Evolutionary conservation across 106 monocot genomes (phyloP).

Genomic region (Chionographis japonica): DNA sequence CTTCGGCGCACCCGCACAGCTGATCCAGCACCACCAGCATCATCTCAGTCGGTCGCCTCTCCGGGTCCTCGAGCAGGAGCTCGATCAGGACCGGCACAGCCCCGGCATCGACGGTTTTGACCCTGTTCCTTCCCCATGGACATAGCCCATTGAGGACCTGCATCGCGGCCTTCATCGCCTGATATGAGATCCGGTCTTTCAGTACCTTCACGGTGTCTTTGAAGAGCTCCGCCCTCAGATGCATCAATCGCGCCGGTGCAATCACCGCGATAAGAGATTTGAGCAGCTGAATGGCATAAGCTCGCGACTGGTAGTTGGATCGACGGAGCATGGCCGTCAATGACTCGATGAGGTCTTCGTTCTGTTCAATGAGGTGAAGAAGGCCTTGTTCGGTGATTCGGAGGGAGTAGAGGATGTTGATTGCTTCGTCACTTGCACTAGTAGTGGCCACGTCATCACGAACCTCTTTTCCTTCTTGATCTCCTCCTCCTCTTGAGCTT

Average conservation of each 20-base stretch:
- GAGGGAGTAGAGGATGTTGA: constrained; percentile 41
- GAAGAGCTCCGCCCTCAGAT: constrained; percentile 16
- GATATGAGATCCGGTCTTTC: constrained; percentile 23
- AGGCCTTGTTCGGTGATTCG: constrained; percentile 29
- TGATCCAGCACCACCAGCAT: constrained; percentile 27
- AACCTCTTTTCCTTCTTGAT: background rate
- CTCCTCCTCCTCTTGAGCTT: background rate
- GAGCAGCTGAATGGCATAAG: constrained; percentile 31
- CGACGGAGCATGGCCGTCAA: constrained; percentile 22
- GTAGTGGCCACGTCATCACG: background rate
- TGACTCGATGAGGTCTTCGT: constrained; percentile 17
- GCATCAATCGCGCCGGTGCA: constrained; percentile 4
- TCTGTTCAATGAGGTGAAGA: constrained; percentile 11
- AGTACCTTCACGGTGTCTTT: constrained; percentile 30
- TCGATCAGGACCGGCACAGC: constrained; percentile 34
- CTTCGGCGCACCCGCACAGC: constrained; percentile 47
- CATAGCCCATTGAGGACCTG: constrained; percentile 17
- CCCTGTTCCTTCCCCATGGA: constrained; percentile 37
- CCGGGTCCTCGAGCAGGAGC: constrained; percentile 25
- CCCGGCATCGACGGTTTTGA: constrained; percentile 34
- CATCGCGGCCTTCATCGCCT: constrained; percentile 43
- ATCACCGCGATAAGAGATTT: constrained; percentile 20
- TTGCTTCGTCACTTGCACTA: constrained; percentile 34
- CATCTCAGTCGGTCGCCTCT: constrained; percentile 29
- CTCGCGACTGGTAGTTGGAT: constrained; percentile 29